Evolutionary conservation across 1,139 yeast genomes (phyloP).

Genomic region (Scheffersomyces cryptocercus): DNA sequence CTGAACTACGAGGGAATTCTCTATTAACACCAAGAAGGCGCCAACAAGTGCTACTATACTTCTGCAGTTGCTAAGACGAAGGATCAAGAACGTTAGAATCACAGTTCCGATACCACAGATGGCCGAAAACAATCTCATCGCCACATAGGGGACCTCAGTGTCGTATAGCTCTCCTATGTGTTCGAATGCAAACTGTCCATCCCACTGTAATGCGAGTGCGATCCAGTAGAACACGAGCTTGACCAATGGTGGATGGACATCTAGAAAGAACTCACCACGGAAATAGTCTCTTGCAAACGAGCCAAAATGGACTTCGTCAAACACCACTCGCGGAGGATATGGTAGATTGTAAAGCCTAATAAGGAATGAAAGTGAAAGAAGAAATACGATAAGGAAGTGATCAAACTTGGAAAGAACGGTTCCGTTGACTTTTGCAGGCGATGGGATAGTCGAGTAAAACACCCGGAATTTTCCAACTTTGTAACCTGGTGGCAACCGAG

Average conservation of each 20-base stretch:
- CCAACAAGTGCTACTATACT: conserved; percentile 45
- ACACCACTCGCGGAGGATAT: conserved; percentile 35
- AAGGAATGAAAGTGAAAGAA: conserved; percentile 11
- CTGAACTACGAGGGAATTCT: conserved; percentile 55
- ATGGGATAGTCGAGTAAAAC: conserved; percentile 13
- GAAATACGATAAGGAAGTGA: conserved; percentile 11
- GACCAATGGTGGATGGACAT: conserved; percentile 63
- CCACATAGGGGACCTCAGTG: conserved; percentile 31
- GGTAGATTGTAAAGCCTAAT: conserved; percentile 27
- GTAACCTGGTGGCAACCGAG: conserved; percentile 9
- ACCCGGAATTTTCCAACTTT: conserved; percentile 19
- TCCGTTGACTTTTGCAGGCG: conserved; percentile 4
- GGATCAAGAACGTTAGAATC: conserved; percentile 45
- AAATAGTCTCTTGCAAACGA: conserved; percentile 47
- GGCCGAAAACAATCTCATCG: conserved; percentile 35
- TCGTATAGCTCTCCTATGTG: conserved; percentile 36
- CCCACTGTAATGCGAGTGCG: conserved; percentile 42
- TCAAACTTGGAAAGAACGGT: conserved; percentile 9
- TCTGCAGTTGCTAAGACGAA: conserved; percentile 50
- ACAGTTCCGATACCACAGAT: conserved; percentile 47
- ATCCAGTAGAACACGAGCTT: conserved; percentile 49
- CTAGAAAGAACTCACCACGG: conserved; percentile 61
- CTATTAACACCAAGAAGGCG: conserved; percentile 46
- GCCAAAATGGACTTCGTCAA: conserved; percentile 38
- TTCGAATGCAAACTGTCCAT: conserved; percentile 40